A percentile compares a stretch with the other conserved stretches of the same genome.
These are phyloP conservation scores for Diaporthe sp. DNA, from an alignment of 2,329 filamentous ascomycete species.

Conservation along the genomic window DNA sequence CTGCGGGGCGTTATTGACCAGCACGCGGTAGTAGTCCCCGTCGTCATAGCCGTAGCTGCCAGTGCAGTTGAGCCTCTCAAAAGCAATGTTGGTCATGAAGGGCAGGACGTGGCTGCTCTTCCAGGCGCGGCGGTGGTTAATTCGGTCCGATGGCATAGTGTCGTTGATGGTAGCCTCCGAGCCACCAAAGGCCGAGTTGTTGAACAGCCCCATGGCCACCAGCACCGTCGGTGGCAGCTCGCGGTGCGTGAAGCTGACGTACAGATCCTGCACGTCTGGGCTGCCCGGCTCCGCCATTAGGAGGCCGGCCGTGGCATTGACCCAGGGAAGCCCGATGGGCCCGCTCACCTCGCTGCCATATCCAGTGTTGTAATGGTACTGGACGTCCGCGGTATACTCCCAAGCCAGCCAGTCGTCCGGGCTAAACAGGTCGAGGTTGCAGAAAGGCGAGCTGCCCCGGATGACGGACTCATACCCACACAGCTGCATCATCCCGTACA, in stretches of 20 bases:
- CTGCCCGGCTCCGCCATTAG: slow-evolving; percentile 54
- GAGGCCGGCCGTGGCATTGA: slow-evolving; percentile 70
- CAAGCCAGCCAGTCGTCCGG: slow-evolving; percentile 76
- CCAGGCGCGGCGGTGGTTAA: slow-evolving; percentile 76
- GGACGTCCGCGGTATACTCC: slow-evolving; percentile 75
- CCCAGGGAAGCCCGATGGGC: slow-evolving; percentile 74
- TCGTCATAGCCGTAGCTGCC: slow-evolving; percentile 68
- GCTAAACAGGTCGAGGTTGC: slow-evolving; percentile 69
- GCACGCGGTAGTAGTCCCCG: slow-evolving; percentile 62
- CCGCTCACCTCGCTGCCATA: slow-evolving; percentile 72
- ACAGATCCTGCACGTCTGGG: slow-evolving; percentile 67
- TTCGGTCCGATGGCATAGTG: slow-evolving; percentile 73
- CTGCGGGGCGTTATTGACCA: slow-evolving; percentile 60
- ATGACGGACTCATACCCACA: slow-evolving; percentile 77
- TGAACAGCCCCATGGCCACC: slow-evolving; percentile 78
- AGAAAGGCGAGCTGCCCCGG: slow-evolving; percentile 72
- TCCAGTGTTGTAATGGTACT: slow-evolving; percentile 75
- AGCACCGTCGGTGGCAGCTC: slow-evolving; percentile 76
- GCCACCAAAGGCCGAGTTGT: slow-evolving; percentile 71
- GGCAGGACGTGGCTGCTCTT: slow-evolving; percentile 73
- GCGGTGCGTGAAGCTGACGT: slow-evolving; percentile 78
- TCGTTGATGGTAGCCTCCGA: slow-evolving; percentile 66
- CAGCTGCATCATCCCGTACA: slow-evolving; percentile 76
- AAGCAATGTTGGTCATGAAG: slow-evolving; percentile 75
- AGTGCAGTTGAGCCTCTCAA: slow-evolving; percentile 74